Evolutionary conservation across 2,329 filamentous ascomycete genomes (phyloP), one percentile per base, ranked within the genome.

Genomic region (Colletotrichum musicola): DNA sequence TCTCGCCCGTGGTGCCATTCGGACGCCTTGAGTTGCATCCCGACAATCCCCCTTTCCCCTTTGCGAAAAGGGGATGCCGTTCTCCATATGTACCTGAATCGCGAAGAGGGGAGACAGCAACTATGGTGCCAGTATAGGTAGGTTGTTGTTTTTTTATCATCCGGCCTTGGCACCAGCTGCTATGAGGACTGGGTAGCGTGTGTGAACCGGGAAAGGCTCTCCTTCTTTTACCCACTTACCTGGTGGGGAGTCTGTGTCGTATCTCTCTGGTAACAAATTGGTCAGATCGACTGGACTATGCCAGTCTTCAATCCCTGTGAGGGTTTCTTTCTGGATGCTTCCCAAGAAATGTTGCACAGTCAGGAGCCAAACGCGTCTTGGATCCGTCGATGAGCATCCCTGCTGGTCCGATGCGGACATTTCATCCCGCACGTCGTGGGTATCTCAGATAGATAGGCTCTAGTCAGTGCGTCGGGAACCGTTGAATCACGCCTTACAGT

Each of bases 11-110:
- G 18, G 40, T 64, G 61, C 53, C 30, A 27, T 30, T 51, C 61
- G 30, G 56, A 27, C 6, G n/a, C 27, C 25, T 40, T n/a, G 27
- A 54, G 62, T 65, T 55, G 47, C 40, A 55, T 65, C 38, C 62
- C 46, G 62, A 40, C 18, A 35, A 35, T 40, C 14, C 35, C 35
- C 27, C 49, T 22, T 44, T 46, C 22, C 30, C 30, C 30, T 35
- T 35, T 35, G 30, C 9, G 9, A 35, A 64, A 53, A 4, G 18
- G 62, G 46, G 18, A 50, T 2, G 14, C 12, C 16, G 44, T 25
- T 35, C 14, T 20, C 22, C 54, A 20, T 59, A n/a, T 3, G 16
- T 50, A 18, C 54, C 54, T 59, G 35, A 59, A 38, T 64, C 62
- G 35, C 42, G n/a, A 25, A 44, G 30, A n/a, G 40, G 40, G 16